Evolutionary conservation across 2,329 filamentous ascomycete species (phyloP), one percentile per base, ranked within the genome.

Genomic region (Nannizziopsis barbatae): DNA sequence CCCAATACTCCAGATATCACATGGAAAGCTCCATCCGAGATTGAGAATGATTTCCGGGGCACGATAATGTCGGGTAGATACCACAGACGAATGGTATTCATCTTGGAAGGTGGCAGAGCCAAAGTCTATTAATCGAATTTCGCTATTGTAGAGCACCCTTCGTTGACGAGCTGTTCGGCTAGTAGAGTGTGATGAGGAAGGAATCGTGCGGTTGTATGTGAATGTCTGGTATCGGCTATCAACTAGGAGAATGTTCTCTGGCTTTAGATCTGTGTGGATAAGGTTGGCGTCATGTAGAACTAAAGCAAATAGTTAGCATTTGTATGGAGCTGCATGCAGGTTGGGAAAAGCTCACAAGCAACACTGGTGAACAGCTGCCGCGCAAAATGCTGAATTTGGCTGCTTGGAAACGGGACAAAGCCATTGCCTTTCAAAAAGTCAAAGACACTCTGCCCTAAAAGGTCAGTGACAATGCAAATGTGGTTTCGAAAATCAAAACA

Each of bases 401-500:
- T 95, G 73, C 93, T 96, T 10, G 92, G 92, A 61, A 98, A 98
- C 0, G 92, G 92, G 14, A 95, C 88, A 62, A 98, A 98, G 55
- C 80, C 78, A 62, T 96, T 96, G 60, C 83, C 82, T 71, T 98
- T 98, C 42, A 98, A 75, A 58, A 98, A 98, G 68, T 98, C 92
- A 64, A 98, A 98, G 45, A 98, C 90, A 59, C 90, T 96, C 62
- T 95, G 90, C 42, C 90, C 90, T 30, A 96, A 77, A 12, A 84
- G 68, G 62, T 83, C 80, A 11, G 80, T 84, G 58, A 84, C 80
- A 52, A 84, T 84, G 74, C 92, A 98, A 57, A 98, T 96, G 63
- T 98, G 92, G 50, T 93, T 92, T 42, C 89, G 80, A 70, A 86
- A 98, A 67, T 98, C 92, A 69, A 98, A 98, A 66, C 88, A 95